Evolutionary conservation across 495 filamentous ascomycete species (phyloP).

Genomic region (Aspergillus bridgeri): DNA sequence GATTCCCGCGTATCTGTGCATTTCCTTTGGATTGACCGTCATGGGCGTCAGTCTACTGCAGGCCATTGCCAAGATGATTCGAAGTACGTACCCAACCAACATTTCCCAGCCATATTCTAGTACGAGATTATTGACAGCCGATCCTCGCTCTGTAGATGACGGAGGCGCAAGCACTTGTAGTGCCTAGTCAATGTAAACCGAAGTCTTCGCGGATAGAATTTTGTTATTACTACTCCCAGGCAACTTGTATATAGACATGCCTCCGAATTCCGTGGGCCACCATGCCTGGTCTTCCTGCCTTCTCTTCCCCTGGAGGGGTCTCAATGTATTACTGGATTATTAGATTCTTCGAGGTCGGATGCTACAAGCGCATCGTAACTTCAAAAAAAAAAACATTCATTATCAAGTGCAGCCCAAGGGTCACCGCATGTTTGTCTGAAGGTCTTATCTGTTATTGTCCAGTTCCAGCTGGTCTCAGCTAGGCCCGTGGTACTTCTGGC

Average conservation of each 20-base stretch:
- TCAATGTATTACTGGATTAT: not conserved
- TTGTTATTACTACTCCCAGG: not conserved
- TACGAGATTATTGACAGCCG: slow-evolving; percentile 1
- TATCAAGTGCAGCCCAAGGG: too few relatives aligned
- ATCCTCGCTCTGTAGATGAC: slow-evolving; percentile 24
- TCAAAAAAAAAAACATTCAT: too few relatives aligned
- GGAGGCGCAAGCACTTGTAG: slow-evolving; percentile 30
- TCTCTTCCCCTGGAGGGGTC: not conserved
- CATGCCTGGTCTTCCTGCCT: not conserved
- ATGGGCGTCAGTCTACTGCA: slow-evolving; percentile 81
- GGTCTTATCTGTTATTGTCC: too few relatives aligned
- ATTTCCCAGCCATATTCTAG: not conserved
- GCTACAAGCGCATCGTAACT: not conserved
- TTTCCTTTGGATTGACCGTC: slow-evolving; percentile 74
- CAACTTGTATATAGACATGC: slow-evolving; percentile 13
- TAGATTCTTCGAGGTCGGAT: not conserved
- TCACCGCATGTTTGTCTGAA: not conserved
- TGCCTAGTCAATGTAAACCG: slow-evolving; percentile 9
- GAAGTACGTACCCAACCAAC: slow-evolving; percentile 28
- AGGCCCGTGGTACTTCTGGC: too few relatives aligned
- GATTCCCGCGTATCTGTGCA: slow-evolving; percentile 64
- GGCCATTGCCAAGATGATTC: slow-evolving; percentile 64
- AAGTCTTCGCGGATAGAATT: slow-evolving; percentile 2
- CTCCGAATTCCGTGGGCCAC: not conserved
- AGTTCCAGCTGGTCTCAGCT: too few relatives aligned